Base-by-base conservation (phyloP, 192 early-diverging fungal genomes). In the Coemansia sp. region DNA sequence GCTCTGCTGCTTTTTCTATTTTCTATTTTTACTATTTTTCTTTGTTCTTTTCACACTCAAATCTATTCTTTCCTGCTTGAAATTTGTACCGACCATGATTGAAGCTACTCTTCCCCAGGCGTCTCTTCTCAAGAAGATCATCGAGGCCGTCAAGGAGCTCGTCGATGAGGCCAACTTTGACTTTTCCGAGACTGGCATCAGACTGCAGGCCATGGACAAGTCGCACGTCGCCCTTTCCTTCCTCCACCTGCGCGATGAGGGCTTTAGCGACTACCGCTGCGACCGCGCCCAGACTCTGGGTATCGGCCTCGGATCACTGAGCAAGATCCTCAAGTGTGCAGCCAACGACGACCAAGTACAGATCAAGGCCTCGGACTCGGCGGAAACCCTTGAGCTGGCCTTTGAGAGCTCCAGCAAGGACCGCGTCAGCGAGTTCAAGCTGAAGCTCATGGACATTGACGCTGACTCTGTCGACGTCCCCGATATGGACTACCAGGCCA, bases 361-460 rank as follows among this genome's bases (percentile, higher is more conserved):
- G 54, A 82, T 99, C 70, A 92, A 92, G 84, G 94, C 95, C 36
- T 91, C 93, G 49, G 94, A 97, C 65, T 84, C 89, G 40, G 93
- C 86, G 12, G 95, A 98, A 84, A 83, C 85, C 31, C 84, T 99
- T 56, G 84, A 76, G 63, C 73, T 99, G 72, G 75, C 85, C 38
- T 93, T 91, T 77, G 91, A 93, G 67, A 90, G 83, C 80, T 81
- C 79, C 76, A 82, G 77, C 51, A 84, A 85, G 62, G 93, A 93
- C 46, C 85, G 87, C 39, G 82, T 91, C 59, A 90, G 88, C 51
- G 95, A 99, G 77, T 99, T 94, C 79, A 93, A 97, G 62, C 84
- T 99, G 47, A 99, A 98, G 87, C 87, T 99, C 41, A 98, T 99
- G 95, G 94, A 97, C 74, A 97, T 99, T 76, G 97, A 99, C 79